A percentile compares a stretch with the other conserved stretches of the same genome.
phyloP scores from a whole-genome alignment of 345 rosid species.

The Eucalyptus albens region DNA sequence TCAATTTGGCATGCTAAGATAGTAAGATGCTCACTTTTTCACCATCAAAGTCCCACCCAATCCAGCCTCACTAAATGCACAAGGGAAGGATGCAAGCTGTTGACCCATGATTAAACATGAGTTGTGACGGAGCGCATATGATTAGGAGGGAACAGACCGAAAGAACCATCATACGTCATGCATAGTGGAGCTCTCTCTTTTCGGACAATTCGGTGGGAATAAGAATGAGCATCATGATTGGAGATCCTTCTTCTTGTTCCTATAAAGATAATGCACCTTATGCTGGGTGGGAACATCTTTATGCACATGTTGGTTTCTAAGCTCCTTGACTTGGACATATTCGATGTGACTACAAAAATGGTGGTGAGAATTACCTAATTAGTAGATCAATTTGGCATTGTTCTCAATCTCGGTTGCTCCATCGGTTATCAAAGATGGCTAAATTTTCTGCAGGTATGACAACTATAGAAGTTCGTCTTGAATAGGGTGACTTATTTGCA shows the following conservation, averaged over 20 bases:
- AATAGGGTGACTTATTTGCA: not conserved
- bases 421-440: not conserved
- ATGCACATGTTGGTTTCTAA: not conserved
- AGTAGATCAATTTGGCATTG: not conserved
- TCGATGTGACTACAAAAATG: not conserved
- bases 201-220: not conserved
- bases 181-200: not conserved
- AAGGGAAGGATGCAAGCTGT: not conserved
- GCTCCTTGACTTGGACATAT: not conserved
- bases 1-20: not conserved
- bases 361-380: not conserved
- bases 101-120: not conserved
- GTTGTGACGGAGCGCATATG: not conserved
- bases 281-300: not conserved
- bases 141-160: not conserved
- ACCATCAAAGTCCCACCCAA: not conserved
- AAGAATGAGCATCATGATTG: not conserved
- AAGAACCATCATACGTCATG: not conserved
- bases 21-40: not conserved
- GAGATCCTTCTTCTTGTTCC: not conserved
- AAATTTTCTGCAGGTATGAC: accelerated
- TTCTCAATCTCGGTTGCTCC: not conserved
- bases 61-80: not conserved
- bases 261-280: not conserved
- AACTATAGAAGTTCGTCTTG: not conserved